Evolutionary conservation across 805 yeast species (phyloP).

Genomic region (Pichia thaimueangensis): DNA sequence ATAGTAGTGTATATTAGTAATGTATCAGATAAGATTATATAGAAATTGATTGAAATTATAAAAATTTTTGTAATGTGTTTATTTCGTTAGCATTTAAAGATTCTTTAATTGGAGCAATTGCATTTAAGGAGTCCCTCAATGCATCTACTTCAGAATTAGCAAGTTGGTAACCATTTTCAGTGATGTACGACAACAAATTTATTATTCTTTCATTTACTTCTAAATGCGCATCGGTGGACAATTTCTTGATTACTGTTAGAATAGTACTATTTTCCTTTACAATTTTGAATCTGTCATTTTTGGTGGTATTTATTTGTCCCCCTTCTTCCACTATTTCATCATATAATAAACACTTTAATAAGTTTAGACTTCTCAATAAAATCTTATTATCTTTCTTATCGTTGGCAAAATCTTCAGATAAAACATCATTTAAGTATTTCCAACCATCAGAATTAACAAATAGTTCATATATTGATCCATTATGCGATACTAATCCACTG

Average conservation of each 20-base stretch:
- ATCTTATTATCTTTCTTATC: constrained; percentile 11
- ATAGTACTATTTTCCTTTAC: constrained; percentile 34
- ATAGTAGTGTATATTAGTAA: not conserved
- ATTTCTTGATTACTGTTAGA: constrained; percentile 27
- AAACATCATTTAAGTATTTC: constrained; percentile 35
- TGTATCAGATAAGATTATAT: not conserved
- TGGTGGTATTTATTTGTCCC: not conserved
- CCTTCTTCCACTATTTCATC: constrained; percentile 38
- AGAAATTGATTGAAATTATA: not conserved
- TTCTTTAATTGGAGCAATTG: constrained; percentile 23
- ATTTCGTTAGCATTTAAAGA: constrained; percentile 45
- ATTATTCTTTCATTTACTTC: constrained; percentile 52
- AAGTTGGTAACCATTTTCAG: constrained; percentile 40
- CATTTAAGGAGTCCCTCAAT: constrained; percentile 21
- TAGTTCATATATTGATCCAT: constrained; percentile 42
- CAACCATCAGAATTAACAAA: constrained; percentile 63
- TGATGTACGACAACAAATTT: constrained; percentile 42
- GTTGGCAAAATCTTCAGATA: constrained; percentile 12
- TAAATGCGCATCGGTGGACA: constrained; percentile 34
- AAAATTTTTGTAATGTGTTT: constrained; percentile 30
- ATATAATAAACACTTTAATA: constrained; percentile 44
- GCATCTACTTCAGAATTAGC: constrained; percentile 28
- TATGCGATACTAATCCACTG: constrained; percentile 67
- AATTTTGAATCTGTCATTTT: constrained; percentile 26
- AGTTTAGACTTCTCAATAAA: constrained; percentile 12